Evolutionary conservation across 306 rosid species (phyloP).

Genomic region (Quercus mongolica): DNA sequence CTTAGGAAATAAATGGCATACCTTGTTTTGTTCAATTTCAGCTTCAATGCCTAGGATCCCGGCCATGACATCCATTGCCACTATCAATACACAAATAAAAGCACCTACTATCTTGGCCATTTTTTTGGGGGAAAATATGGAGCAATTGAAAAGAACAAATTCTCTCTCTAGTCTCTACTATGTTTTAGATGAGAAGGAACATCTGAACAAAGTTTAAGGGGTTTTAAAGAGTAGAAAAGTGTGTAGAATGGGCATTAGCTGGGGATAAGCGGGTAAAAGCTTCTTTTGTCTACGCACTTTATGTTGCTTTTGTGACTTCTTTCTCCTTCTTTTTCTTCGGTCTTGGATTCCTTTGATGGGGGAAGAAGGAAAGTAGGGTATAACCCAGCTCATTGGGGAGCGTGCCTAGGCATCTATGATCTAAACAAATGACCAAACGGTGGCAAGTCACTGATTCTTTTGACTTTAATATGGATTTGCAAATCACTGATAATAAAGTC

Average conservation of each 20-base stretch:
- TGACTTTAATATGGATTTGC: slow-evolving; percentile 17
- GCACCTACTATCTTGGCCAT: slow-evolving; percentile 66
- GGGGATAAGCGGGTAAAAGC: slow-evolving; percentile 30
- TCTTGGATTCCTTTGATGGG: slow-evolving; percentile 63
- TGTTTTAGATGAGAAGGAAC: slow-evolving; percentile 14
- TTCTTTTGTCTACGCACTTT: slow-evolving; percentile 48
- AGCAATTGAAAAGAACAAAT: neutral
- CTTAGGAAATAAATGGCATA: slow-evolving; percentile 2
- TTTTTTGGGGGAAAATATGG: neutral
- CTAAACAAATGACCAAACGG: neutral
- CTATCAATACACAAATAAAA: slow-evolving; percentile 61
- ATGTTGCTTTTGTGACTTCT: slow-evolving; percentile 29
- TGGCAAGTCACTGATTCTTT: slow-evolving; percentile 7
- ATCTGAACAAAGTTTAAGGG: neutral
- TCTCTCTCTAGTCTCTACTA: neutral
- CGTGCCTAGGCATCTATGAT: slow-evolving; percentile 31
- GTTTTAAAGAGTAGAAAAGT: slow-evolving; percentile 23
- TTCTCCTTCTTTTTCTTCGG: slow-evolving; percentile 21
- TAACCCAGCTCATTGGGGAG: slow-evolving; percentile 52
- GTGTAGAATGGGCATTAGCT: slow-evolving; percentile 6
- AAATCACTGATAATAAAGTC: neutral
- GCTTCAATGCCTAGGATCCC: slow-evolving; percentile 93
- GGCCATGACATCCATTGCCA: slow-evolving; percentile 72
- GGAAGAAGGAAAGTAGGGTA: slow-evolving; percentile 57
- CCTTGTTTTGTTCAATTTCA: slow-evolving; percentile 88